phyloP scores from a whole-genome alignment of 805 yeast species.

The Candida palmyrensis region DNA sequence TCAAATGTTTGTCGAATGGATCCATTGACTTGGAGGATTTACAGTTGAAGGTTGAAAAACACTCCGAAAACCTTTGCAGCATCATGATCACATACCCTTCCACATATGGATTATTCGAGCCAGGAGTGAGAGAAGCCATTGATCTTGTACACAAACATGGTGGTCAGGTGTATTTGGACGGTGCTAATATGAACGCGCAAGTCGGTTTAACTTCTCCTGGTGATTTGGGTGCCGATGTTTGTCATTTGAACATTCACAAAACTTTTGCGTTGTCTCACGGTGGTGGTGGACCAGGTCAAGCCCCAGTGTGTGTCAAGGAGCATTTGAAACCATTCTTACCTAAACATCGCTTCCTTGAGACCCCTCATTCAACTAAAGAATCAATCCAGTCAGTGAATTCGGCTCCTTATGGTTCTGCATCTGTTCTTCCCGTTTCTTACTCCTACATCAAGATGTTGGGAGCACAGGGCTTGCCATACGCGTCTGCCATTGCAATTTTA shows the following conservation, averaged over 20 bases:
- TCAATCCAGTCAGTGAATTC: constrained; percentile 77
- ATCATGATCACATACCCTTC: constrained; percentile 97
- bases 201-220: constrained; percentile 97
- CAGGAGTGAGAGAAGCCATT: constrained; percentile 79
- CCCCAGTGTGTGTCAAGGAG: constrained; percentile 89
- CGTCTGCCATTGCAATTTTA: constrained; percentile 87
- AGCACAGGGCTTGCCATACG: constrained; percentile 71
- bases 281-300: constrained; percentile 99
- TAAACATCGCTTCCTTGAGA: constrained; percentile 56
- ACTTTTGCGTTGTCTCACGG: constrained; percentile 98
- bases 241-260: constrained; percentile 94
- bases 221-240: constrained; percentile 96
- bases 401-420: constrained; percentile 95
- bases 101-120: constrained; percentile 94
- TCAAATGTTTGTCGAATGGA: constrained; percentile 82
- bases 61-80: constrained; percentile 73
- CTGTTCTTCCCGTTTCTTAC: constrained; percentile 89
- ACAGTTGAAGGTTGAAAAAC: constrained; percentile 62
- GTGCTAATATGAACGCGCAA: constrained; percentile 99
- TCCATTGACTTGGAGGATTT: constrained; percentile 80
- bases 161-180: constrained; percentile 96
- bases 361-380: constrained; percentile 43
- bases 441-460: constrained; percentile 95
- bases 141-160: constrained; percentile 81
- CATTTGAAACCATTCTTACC: constrained; percentile 84